These are phyloP conservation scores for Pilaira anomala DNA, from an alignment of 192 early-diverging fungal genomes.

Conservation along the genomic window DNA sequence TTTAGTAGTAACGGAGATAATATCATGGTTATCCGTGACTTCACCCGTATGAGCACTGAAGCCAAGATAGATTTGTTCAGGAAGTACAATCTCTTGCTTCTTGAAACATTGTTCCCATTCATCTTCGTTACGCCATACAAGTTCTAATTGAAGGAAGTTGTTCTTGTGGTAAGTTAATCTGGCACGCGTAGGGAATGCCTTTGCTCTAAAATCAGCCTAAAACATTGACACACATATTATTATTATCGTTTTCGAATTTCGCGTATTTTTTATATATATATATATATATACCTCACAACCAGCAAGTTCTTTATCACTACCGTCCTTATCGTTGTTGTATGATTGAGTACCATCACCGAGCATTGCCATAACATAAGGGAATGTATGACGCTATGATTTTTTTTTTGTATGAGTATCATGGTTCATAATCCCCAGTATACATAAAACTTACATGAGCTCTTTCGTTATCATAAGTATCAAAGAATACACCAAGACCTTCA, in stretches of 20 bases:
- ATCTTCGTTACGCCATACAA: slow-evolving; percentile 41
- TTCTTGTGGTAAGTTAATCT: slow-evolving; percentile 74
- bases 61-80: slow-evolving; percentile 73
- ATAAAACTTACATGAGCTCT: slow-evolving; percentile 49
- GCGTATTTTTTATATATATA: background rate
- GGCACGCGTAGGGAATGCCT: slow-evolving; percentile 55
- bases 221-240: too few species aligned
- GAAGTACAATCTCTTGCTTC: slow-evolving; percentile 64
- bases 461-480: slow-evolving; percentile 93
- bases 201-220: slow-evolving; percentile 70
- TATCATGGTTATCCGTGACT: slow-evolving; percentile 55
- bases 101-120: slow-evolving; percentile 84
- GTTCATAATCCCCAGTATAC: too few species aligned
- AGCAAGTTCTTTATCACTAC: slow-evolving; percentile 58
- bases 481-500: slow-evolving; percentile 89
- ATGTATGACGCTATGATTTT: slow-evolving; percentile 49
- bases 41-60: slow-evolving; percentile 93
- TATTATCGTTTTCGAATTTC: too few species aligned
- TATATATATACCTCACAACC: slow-evolving; percentile 58
- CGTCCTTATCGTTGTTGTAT: slow-evolving; percentile 88
- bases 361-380: slow-evolving; percentile 93
- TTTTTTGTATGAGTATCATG: too few species aligned
- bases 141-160: slow-evolving; percentile 44
- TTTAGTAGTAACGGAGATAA: slow-evolving; percentile 42
- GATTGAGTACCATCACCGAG: slow-evolving; percentile 82